Evolutionary conservation across 2,329 filamentous ascomycete genomes (phyloP), one percentile per base, ranked within the genome.

Genomic region (Cladophialophora psammophila): DNA sequence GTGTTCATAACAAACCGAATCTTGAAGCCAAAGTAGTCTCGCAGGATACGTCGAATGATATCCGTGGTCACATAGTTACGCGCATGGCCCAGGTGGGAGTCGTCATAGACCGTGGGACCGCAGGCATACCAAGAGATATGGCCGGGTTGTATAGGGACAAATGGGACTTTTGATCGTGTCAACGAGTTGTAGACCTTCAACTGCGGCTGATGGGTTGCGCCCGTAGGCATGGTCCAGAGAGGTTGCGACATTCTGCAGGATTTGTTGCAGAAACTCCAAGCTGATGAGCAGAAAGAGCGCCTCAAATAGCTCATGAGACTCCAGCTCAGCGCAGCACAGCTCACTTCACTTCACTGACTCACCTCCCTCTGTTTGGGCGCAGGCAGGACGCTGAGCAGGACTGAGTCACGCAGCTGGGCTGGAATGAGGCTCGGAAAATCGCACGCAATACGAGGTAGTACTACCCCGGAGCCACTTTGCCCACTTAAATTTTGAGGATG

Each of bases 1-100:
- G 95, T 93, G 80, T 96, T 96, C 90, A 96, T 95, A 71, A 96
- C 91, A 80, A 96, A 96, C 67, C 89, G 88, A 72, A 97, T 87
- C 50, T 93, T 83, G 78, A 91, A 95, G 68, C 88, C 87, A 77
- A 96, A 96, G 80, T 95, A 94, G 78, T 94, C 88, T 75, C 86
- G 84, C 78, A 96, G 80, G 73, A 96, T 92, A 74, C 93, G 88
- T 68, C 93, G 87, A 72, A 96, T 89, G 71, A 96, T 93, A 78
- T 97, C 93, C 54, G 92, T 94, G 58, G 90, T 92, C 70, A 96
- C 91, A 86, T 96, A 96, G 81, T 96, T 96, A 73, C 92, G 85
- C 35, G 92, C 93, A 79, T 96, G 93, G 35, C 92, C 90, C 68
- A 94, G 80, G 82, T 94, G 92, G 69, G 90, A 87, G 80, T 93